phyloP scores from a whole-genome alignment of 1,284 basidiomycete genomes.

The Microbotryum scabiosae region DNA sequence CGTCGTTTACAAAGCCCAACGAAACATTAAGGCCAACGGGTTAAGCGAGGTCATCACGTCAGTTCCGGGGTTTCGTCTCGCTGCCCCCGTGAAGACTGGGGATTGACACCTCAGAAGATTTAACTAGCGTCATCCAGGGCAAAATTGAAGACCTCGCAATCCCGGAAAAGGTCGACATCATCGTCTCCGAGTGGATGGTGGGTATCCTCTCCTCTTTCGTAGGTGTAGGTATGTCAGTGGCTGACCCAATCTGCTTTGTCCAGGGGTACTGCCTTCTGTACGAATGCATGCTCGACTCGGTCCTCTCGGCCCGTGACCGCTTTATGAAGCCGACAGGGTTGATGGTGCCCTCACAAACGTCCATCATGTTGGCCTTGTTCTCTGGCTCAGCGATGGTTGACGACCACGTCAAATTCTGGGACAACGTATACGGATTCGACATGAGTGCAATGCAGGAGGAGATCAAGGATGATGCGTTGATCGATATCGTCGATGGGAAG shows the following conservation, averaged over 20 bases:
- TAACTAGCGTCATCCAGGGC: slow-evolving; percentile 62
- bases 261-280: slow-evolving; percentile 47
- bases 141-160: slow-evolving; percentile 76
- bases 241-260: not conserved
- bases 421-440: slow-evolving; percentile 84
- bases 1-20: slow-evolving; percentile 70
- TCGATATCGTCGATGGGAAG: slow-evolving; percentile 66
- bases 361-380: slow-evolving; percentile 73
- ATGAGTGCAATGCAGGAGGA: slow-evolving; percentile 65
- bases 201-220: slow-evolving; percentile 6
- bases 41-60: slow-evolving; percentile 67
- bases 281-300: slow-evolving; percentile 96
- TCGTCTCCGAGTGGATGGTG: slow-evolving; percentile 96
- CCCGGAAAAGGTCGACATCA: slow-evolving; percentile 74
- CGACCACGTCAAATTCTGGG: slow-evolving; percentile 81
- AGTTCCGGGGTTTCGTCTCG: slow-evolving; percentile 30
- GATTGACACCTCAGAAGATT: not conserved
- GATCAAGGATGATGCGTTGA: slow-evolving; percentile 66
- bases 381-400: slow-evolving; percentile 65
- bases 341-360: slow-evolving; percentile 86
- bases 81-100: not conserved
- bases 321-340: slow-evolving; percentile 68
- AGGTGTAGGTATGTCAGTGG: slow-evolving; percentile 37
- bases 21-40: slow-evolving; percentile 72
- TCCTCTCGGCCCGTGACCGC: slow-evolving; percentile 73